A percentile compares a stretch with the other conserved stretches of the same genome.
These are phyloP conservation scores for Aspergillus quadrilineatus DNA, from an alignment of 2,329 filamentous ascomycete species.

Conservation along the genomic window DNA sequence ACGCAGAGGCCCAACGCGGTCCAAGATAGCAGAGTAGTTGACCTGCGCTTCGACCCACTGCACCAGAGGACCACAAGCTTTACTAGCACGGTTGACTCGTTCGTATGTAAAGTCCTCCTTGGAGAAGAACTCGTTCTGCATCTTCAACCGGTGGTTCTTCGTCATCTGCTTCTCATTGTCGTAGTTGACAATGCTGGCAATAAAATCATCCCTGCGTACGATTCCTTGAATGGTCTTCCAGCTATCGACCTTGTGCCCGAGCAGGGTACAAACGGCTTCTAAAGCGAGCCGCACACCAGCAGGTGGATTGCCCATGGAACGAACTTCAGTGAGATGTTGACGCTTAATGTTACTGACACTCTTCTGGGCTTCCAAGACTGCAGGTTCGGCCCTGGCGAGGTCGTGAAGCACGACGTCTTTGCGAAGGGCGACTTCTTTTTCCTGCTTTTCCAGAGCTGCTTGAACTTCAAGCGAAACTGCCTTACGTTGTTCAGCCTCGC, in stretches of 20 bases:
- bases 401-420: slow-evolving; percentile 83
- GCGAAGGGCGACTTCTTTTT: slow-evolving; percentile 78
- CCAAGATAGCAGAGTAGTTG: slow-evolving; percentile 94
- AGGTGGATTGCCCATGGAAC: slow-evolving; percentile 93
- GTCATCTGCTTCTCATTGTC: slow-evolving; percentile 97
- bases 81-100: slow-evolving; percentile 91
- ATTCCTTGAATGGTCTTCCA: slow-evolving; percentile 92
- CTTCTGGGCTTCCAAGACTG: slow-evolving; percentile 86
- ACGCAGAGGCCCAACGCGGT: slow-evolving; percentile 86
- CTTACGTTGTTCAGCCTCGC: slow-evolving; percentile 89
- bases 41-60: slow-evolving; percentile 98
- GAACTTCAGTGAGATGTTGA: slow-evolving; percentile 94
- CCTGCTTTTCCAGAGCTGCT: slow-evolving; percentile 80
- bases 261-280: slow-evolving; percentile 91
- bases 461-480: slow-evolving; percentile 86
- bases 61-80: slow-evolving; percentile 92
- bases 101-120: slow-evolving; percentile 96
- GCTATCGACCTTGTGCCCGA: slow-evolving; percentile 83
- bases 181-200: slow-evolving; percentile 95
- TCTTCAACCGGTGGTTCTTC: slow-evolving; percentile 72
- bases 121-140: slow-evolving; percentile 88
- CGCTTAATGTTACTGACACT: slow-evolving; percentile 98
- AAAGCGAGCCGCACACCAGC: slow-evolving; percentile 86
- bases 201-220: slow-evolving; percentile 91
- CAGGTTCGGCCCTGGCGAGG: slow-evolving; percentile 86